Percentiles rank a stretch among this genome's conserved stretches.
Conservation (phyloP, 108 stramenopile species). For the Pseudonitzschia multiseries region DNA sequence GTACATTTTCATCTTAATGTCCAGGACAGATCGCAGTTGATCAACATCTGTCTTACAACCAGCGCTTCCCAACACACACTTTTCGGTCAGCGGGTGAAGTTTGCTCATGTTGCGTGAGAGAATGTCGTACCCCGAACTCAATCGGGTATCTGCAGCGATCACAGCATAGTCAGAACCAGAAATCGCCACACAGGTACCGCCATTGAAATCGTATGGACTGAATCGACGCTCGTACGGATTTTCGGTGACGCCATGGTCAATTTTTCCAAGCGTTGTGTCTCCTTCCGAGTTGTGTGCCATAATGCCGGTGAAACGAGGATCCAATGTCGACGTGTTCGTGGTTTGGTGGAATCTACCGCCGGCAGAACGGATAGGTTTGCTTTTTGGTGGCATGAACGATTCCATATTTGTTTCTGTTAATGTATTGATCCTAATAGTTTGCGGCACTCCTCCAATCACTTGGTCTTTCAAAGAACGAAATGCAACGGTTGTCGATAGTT, state of each 20-base stretch:
- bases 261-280: constrained; percentile 30
- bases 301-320: constrained; percentile 17
- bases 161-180: constrained; percentile 93
- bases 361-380: constrained; percentile 32
- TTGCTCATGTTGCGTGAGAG: constrained; percentile 86
- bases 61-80: constrained; percentile 90
- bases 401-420: background rate
- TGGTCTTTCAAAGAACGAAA: too few relatives aligned
- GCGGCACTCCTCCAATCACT: background rate
- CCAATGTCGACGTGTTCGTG: background rate
- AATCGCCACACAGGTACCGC: constrained; percentile 89
- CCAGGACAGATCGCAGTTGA: constrained; percentile 87
- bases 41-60: constrained; percentile 97
- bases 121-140: constrained; percentile 92
- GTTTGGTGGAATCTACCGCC: constrained; percentile 15
- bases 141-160: constrained; percentile 93
- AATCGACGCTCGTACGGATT: constrained; percentile 85
- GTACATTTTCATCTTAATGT: constrained; percentile 91
- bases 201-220: constrained; percentile 92
- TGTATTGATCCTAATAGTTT: background rate
- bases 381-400: constrained; percentile 15
- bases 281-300: constrained; percentile 28
- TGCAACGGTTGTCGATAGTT: too few relatives aligned
- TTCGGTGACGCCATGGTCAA: constrained; percentile 77
- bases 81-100: constrained; percentile 75